Conservation (phyloP, 2,329 filamentous ascomycete genomes). For the Sclerotinia sclerotiorum region DNA sequence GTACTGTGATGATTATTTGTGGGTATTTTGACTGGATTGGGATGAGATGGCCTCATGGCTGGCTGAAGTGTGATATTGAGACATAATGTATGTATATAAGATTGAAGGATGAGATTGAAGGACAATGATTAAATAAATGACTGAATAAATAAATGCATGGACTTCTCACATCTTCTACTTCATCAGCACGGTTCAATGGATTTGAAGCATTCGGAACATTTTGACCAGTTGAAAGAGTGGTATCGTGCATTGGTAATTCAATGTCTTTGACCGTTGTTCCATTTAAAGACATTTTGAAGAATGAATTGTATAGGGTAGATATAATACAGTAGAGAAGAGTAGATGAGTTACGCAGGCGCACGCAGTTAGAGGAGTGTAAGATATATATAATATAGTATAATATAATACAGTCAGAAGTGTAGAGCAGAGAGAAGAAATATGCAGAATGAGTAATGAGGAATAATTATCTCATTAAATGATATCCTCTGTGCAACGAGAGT, state of each 20-base stretch:
- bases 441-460: too few relatives aligned
- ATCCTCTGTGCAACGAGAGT: too few relatives aligned
- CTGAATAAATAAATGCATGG: not conserved
- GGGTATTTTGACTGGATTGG: not conserved
- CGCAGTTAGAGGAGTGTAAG: too few relatives aligned
- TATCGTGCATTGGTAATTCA: conserved; percentile 25
- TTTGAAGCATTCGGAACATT: conserved; percentile 10
- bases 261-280: not conserved
- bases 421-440: too few relatives aligned
- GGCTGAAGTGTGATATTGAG: not conserved
- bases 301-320: not conserved
- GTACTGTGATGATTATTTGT: conserved; percentile 9
- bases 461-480: too few relatives aligned
- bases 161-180: conserved; percentile 49
- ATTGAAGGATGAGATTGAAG: not conserved
- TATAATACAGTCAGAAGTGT: too few relatives aligned
- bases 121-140: not conserved
- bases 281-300: conserved; percentile 17
- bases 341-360: not conserved
- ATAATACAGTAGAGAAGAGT: not conserved
- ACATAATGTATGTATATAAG: too few relatives aligned
- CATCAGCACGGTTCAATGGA: conserved; percentile 44
- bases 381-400: too few relatives aligned
- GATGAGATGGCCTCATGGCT: not conserved
- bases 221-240: not conserved